Conservation (phyloP, 2,329 filamentous ascomycete genomes). For the Alternaria brassicicola region DNA sequence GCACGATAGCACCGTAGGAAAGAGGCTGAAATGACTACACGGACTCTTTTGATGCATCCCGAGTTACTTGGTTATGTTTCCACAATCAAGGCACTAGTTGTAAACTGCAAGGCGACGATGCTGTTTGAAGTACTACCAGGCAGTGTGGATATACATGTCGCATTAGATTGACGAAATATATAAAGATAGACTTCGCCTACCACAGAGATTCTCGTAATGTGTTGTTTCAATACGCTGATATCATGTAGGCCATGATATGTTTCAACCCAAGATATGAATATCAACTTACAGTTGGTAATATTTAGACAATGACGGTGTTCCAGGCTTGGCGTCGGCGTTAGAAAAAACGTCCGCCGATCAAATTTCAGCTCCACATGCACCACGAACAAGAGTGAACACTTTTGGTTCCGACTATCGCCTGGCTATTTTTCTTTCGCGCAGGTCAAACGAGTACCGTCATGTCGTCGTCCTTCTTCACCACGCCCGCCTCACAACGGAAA, state of each 20-base stretch:
- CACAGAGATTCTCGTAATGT: background rate
- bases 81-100: background rate
- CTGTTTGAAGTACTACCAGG: background rate
- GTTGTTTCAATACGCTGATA: no score
- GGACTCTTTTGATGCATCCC: background rate
- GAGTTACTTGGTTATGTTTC: background rate
- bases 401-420: background rate
- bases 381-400: background rate
- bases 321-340: no score
- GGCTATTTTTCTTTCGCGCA: background rate
- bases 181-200: background rate
- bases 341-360: conserved; percentile 40
- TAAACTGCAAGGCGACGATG: background rate
- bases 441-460: conserved; percentile 25
- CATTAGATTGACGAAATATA: background rate
- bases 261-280: no score
- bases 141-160: background rate
- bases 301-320: no score
- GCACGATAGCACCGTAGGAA: conserved; percentile 9
- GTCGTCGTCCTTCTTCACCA: conserved; percentile 95
- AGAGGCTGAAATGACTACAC: background rate
- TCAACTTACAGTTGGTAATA: no score
- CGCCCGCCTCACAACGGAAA: conserved; percentile 86
- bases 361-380: conserved; percentile 14
- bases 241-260: no score